Conservation (phyloP, 495 filamentous ascomycete species). For the Trichoderma orchidacearum region DNA sequence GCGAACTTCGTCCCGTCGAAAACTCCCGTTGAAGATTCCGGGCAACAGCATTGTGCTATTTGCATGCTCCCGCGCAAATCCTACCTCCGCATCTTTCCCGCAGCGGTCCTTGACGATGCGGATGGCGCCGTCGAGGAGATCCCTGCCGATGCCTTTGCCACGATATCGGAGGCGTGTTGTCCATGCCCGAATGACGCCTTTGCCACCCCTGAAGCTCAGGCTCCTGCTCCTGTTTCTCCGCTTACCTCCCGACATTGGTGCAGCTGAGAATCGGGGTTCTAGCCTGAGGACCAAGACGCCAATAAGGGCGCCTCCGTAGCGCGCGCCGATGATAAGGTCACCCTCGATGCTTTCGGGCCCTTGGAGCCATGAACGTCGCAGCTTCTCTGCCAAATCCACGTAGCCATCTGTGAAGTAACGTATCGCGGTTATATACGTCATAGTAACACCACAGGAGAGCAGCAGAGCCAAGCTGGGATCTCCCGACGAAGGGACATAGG, state of each 20-base stretch:
- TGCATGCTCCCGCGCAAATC: conserved; percentile 56
- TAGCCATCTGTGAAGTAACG: conserved; percentile 27
- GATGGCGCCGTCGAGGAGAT: conserved; percentile 54
- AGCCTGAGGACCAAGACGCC: conserved; percentile 29
- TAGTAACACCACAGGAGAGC: conserved; percentile 18
- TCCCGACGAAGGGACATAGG: conserved; percentile 10
- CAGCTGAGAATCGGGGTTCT: conserved; percentile 6
- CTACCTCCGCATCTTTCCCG: conserved; percentile 42
- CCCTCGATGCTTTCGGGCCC: conserved; percentile 15
- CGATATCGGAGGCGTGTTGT: conserved; percentile 56
- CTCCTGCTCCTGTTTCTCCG: conserved; percentile 10
- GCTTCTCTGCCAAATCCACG: conserved; percentile 20
- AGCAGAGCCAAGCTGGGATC: conserved; percentile 22
- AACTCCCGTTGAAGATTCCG: conserved; percentile 41
- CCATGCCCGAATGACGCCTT: conserved; percentile 57
- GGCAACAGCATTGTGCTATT: conserved; percentile 49
- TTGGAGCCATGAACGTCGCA: conserved; percentile 24
- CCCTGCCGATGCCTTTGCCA: conserved; percentile 50
- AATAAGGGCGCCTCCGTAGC: conserved; percentile 23
- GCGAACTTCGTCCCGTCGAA: conserved; percentile 41
- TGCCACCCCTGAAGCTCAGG: conserved; percentile 22
- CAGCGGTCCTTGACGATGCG: conserved; percentile 39
- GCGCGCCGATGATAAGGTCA: conserved; percentile 26
- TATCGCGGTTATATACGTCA: conserved; percentile 26
- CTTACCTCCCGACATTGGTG: conserved; percentile 4